These are phyloP conservation scores for Umbelopsis ramanniana DNA, from an alignment of 192 early-diverging fungal genomes.

Conservation along the genomic window DNA sequence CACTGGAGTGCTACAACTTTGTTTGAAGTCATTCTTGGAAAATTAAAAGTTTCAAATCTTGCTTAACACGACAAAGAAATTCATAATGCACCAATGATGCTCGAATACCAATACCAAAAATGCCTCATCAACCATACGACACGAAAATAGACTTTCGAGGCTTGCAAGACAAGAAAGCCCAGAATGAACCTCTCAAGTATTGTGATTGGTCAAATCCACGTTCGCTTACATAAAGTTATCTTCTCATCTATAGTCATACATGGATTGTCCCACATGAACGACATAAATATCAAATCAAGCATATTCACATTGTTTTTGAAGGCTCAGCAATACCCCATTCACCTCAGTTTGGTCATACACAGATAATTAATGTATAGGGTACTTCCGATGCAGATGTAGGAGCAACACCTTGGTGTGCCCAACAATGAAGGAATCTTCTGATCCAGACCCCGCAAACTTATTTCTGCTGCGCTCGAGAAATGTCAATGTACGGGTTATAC, in stretches of 20 bases:
- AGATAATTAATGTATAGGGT: neutral
- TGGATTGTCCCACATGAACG: neutral
- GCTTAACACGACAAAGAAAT: no score
- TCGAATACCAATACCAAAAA: no score
- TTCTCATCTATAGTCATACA: neutral
- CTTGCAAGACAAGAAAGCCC: no score
- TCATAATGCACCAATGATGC: no score
- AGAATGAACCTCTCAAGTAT: no score
- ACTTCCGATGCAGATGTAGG: neutral
- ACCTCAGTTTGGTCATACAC: neutral
- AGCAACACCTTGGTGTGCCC: neutral
- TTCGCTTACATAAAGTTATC: no score
- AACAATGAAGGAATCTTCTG: neutral
- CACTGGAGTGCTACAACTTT: neutral
- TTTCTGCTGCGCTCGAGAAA: neutral
- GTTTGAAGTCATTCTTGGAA: neutral
- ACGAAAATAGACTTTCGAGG: no score
- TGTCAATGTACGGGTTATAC: neutral
- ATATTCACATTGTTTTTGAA: neutral
- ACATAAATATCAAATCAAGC: neutral
- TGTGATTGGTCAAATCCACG: no score
- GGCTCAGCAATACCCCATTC: neutral
- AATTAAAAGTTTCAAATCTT: no score
- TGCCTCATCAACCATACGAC: no score
- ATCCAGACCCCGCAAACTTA: neutral